Conservation (phyloP, 495 filamentous ascomycete species). For the Xylaria longipes region DNA sequence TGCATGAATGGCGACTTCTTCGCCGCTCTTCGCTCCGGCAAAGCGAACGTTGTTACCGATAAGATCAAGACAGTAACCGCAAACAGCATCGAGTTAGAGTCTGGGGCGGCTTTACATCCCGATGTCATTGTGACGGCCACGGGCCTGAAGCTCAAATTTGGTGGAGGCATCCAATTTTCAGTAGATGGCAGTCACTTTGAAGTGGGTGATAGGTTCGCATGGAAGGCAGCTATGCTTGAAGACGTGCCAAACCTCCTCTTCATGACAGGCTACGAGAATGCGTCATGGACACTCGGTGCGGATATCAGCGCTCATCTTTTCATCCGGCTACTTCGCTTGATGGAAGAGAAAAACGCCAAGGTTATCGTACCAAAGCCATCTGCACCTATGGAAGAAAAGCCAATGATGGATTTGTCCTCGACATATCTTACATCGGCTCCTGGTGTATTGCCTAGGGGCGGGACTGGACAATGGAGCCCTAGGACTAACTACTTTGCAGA, state of each 20-base stretch:
- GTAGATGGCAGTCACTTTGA: conserved; percentile 64
- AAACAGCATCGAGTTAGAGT: conserved; percentile 62
- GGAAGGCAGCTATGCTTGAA: conserved; percentile 67
- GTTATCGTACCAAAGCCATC: conserved; percentile 17
- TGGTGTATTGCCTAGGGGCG: conserved; percentile 20
- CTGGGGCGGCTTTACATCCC: conserved; percentile 63
- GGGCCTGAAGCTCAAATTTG: conserved; percentile 66
- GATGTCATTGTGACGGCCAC: conserved; percentile 83
- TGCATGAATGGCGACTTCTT: conserved; percentile 78
- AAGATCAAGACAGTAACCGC: conserved; percentile 67
- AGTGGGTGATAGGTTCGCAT: conserved; percentile 55
- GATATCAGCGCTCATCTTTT: conserved; percentile 56
- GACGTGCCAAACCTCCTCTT: conserved; percentile 64
- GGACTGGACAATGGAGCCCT: conserved; percentile 24
- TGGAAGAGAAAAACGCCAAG: conserved; percentile 29
- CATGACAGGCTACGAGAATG: conserved; percentile 65
- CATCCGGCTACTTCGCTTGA: conserved; percentile 17
- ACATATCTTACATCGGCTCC: conserved; percentile 19
- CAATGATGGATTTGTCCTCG: conserved; percentile 25
- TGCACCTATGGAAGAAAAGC: conserved; percentile 19
- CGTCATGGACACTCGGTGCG: conserved; percentile 66
- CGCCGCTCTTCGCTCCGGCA: conserved; percentile 61
- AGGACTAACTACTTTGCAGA: conserved; percentile 27
- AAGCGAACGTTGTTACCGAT: conserved; percentile 69
- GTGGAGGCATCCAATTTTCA: conserved; percentile 55